A percentile compares a stretch with the other conserved stretches of the same genome.
Evolutionary conservation across 164 flowering plant genomes (phyloP).

Genomic region (Macadamia integrifolia): DNA sequence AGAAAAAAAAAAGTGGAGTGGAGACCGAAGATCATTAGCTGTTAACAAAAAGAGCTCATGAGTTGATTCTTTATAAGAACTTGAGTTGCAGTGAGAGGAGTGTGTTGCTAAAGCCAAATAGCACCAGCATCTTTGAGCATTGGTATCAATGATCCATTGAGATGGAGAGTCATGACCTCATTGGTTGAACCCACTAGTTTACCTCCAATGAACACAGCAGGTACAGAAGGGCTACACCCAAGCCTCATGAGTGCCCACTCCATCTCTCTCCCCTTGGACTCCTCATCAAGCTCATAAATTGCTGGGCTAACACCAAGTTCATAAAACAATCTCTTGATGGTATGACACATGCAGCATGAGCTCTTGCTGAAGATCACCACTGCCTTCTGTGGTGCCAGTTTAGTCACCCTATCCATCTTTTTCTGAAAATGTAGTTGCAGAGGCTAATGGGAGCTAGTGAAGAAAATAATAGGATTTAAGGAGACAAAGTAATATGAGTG

Average conservation of each 20-base stretch:
- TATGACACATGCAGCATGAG: constrained; percentile 51
- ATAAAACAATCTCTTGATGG: constrained; percentile 42
- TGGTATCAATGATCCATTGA: constrained; percentile 39
- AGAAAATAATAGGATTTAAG: not conserved
- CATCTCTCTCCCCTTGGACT: constrained; percentile 37
- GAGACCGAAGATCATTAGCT: no score
- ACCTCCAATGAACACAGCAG: constrained; percentile 56
- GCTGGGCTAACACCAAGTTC: constrained; percentile 51
- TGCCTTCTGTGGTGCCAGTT: constrained; percentile 41
- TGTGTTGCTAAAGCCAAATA: constrained; percentile 33
- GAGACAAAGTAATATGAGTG: not conserved
- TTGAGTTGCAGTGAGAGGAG: no score
- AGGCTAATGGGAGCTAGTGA: not conserved
- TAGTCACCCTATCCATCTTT: constrained; percentile 35
- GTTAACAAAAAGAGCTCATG: no score
- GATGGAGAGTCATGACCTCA: constrained; percentile 47
- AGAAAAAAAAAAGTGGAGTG: no score
- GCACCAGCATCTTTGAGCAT: constrained; percentile 53
- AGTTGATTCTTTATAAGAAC: no score
- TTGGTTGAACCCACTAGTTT: constrained; percentile 40
- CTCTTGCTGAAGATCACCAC: constrained; percentile 48
- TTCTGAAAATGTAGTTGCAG: not conserved
- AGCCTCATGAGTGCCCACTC: constrained; percentile 45
- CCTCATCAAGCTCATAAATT: constrained; percentile 45
- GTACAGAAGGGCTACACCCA: constrained; percentile 46